Evolutionary conservation across 257 asterid genomes (phyloP).

Genomic region (Anisodus tanguticus): DNA sequence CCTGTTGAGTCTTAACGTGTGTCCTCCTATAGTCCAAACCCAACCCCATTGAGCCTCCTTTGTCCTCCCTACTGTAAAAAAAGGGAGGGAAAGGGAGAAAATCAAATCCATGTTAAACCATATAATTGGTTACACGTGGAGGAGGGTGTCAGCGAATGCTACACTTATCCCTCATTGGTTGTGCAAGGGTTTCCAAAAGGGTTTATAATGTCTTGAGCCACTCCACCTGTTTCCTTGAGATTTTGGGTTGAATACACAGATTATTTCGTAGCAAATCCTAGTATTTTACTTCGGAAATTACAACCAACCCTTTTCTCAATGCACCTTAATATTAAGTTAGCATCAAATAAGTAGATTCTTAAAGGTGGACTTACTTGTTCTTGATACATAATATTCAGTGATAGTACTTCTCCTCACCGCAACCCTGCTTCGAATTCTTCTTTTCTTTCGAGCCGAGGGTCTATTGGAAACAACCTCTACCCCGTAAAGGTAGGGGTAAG

Average conservation of each 20-base stretch:
- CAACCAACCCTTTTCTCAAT: neutral
- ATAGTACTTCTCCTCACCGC: neutral
- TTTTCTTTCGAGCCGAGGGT: no score
- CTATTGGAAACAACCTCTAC: no score
- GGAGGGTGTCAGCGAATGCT: neutral
- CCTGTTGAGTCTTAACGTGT: neutral
- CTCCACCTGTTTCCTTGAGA: neutral
- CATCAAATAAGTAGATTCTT: neutral
- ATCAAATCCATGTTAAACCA: neutral
- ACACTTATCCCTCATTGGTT: neutral
- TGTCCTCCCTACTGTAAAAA: neutral
- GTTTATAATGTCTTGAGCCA: neutral
- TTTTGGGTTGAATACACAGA: neutral
- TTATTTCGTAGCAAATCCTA: neutral
- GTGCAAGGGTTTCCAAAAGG: neutral
- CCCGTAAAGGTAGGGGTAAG: no score
- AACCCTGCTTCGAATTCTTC: no score
- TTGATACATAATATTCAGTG: constrained; percentile 3
- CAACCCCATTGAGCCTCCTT: neutral
- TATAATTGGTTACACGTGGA: neutral
- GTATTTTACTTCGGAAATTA: neutral
- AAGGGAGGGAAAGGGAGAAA: neutral
- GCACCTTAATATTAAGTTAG: neutral
- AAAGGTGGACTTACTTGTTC: neutral
- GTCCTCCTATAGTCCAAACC: neutral